Evolutionary conservation across 441 rosid species (phyloP).

Genomic region (Eutrema salsugineum): DNA sequence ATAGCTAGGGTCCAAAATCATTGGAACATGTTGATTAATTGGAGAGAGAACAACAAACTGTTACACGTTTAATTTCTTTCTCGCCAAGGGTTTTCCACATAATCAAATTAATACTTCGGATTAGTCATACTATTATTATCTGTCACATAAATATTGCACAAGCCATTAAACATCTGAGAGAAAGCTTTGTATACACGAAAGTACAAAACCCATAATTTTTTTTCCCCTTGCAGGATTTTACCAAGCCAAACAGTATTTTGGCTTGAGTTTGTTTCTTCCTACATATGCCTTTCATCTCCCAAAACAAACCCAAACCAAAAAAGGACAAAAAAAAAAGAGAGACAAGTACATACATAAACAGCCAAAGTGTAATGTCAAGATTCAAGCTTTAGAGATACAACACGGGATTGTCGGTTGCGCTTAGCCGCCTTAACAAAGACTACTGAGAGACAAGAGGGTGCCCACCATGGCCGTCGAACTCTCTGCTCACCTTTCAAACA

Average conservation of each 20-base stretch:
- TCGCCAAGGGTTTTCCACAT: not conserved
- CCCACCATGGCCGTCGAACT: conserved; percentile 99
- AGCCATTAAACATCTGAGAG: conserved; percentile 24
- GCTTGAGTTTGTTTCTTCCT: conserved; percentile 29
- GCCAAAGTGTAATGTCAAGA: conserved; percentile 49
- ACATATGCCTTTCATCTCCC: conserved; percentile 19
- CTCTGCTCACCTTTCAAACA: conserved; percentile 98
- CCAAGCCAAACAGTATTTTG: conserved; percentile 23
- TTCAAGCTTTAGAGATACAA: conserved; percentile 96
- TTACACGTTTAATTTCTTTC: not conserved
- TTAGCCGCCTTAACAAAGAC: conserved; percentile 81
- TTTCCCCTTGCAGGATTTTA: conserved; percentile 17
- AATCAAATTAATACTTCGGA: conserved; percentile 6
- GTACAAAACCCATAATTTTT: conserved; percentile 19
- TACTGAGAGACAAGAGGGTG: conserved; percentile 81
- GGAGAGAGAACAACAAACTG: not conserved
- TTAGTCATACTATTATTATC: not conserved
- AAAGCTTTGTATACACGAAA: conserved; percentile 33
- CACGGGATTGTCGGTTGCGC: conserved; percentile 93
- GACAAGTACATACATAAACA: conserved; percentile 52
- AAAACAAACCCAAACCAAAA: conserved; percentile 30
- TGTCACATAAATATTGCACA: conserved; percentile 22
- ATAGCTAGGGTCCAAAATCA: not conserved
- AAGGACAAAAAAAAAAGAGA: conserved; percentile 23
- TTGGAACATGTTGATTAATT: not conserved